Conservation (phyloP, 1,284 basidiomycete genomes). For the Rugosomyces carneus region DNA sequence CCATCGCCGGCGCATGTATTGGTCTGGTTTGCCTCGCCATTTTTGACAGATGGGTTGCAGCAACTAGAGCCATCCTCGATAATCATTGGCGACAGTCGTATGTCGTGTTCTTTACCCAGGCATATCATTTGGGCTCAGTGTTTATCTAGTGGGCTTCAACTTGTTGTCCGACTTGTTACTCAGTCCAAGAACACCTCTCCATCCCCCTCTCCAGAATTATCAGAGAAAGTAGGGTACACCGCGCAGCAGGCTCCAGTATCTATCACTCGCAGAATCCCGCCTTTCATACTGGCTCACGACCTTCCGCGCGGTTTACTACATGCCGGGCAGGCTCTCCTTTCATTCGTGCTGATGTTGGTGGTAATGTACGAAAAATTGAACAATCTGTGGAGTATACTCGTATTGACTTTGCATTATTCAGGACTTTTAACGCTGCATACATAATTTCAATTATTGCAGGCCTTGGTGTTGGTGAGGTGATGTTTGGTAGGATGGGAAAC, state of each 20-base stretch:
- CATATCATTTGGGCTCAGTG: constrained; percentile 1
- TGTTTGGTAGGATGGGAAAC: constrained; percentile 50
- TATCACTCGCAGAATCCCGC: constrained; percentile 33
- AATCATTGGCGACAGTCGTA: constrained; percentile 56
- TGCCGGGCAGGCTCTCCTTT: constrained; percentile 48
- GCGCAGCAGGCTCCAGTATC: constrained; percentile 9
- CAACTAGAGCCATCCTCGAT: constrained; percentile 46
- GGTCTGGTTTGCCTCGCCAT: constrained; percentile 61
- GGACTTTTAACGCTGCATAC: constrained; percentile 71
- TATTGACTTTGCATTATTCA: no score
- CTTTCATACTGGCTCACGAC: constrained; percentile 58
- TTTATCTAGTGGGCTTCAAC: constrained; percentile 22
- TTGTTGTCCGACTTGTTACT: constrained; percentile 12
- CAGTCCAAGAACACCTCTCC: constrained; percentile 4
- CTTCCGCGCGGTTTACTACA: constrained; percentile 55
- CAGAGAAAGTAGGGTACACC: constrained; percentile 12
- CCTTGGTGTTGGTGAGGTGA: constrained; percentile 56
- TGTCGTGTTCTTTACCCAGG: constrained; percentile 2
- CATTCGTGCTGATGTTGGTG: constrained; percentile 61
- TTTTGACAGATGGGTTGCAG: constrained; percentile 62
- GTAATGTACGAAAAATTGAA: constrained; percentile 67
- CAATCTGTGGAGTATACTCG: no score
- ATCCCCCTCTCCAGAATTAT: constrained; percentile 1
- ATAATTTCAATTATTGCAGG: constrained; percentile 61
- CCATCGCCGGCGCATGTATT: constrained; percentile 69